Conservation (phyloP, 805 yeast genomes). For the Barnettozyma populi region DNA sequence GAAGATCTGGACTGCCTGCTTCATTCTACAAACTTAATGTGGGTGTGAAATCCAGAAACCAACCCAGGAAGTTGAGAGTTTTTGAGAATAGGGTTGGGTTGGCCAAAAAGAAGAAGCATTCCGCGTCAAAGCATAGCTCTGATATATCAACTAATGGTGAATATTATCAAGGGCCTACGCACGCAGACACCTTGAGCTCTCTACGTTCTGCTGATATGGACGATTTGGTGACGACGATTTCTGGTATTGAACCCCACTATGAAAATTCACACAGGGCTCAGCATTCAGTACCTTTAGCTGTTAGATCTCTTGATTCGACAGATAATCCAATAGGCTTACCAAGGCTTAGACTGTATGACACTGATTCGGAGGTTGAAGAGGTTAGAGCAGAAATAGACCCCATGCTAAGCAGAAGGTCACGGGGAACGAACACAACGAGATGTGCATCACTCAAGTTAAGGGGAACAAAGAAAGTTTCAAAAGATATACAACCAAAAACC, state of each 20-base stretch:
- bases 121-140: not conserved
- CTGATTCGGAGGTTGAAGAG: not conserved
- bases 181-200: not conserved
- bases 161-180: not conserved
- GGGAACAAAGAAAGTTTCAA: not conserved
- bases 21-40: not conserved
- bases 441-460: too few species aligned
- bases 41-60: not conserved
- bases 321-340: not conserved
- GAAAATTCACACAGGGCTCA: not conserved
- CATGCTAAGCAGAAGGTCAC: not conserved
- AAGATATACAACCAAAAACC: not conserved
- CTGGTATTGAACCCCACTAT: not conserved
- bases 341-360: not conserved
- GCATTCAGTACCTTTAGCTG: not conserved
- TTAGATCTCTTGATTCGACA: not conserved
- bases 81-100: slow-evolving; percentile 15
- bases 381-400: not conserved
- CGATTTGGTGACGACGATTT: not conserved
- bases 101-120: slow-evolving; percentile 17
- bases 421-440: not conserved
- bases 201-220: not conserved
- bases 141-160: not conserved
- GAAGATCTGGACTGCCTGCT: slow-evolving; percentile 2
- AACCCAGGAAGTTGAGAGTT: slow-evolving; percentile 5